Conservation (phyloP, 2,329 filamentous ascomycete genomes). For the Coniella vitis region DNA sequence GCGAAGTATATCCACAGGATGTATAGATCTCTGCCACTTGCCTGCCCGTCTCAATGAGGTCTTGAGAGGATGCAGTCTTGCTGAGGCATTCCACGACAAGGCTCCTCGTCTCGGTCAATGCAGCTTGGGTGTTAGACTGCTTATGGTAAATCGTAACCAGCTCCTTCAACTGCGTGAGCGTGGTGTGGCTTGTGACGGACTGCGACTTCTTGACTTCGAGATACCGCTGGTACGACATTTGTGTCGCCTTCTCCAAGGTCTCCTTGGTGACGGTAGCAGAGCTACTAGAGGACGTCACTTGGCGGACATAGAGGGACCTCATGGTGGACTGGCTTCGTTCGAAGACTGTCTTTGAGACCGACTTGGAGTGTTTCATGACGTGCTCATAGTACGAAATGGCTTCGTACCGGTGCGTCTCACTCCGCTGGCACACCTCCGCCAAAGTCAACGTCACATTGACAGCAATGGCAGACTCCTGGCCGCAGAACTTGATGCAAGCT, state of each 20-base stretch:
- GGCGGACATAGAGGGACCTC: not conserved
- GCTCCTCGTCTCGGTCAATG: not conserved
- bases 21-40: not conserved
- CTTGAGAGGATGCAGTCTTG: not conserved
- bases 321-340: not conserved
- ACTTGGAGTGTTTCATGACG: not conserved
- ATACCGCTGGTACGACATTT: not conserved
- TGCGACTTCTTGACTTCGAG: not conserved
- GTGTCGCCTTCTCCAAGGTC: not conserved
- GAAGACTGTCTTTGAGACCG: not conserved
- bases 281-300: not conserved
- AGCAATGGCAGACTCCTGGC: not conserved
- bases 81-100: not conserved
- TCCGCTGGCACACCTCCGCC: not conserved
- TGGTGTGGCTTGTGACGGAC: not conserved
- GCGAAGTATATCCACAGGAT: not conserved
- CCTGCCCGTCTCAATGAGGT: not conserved
- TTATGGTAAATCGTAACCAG: not conserved
- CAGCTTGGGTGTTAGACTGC: not conserved
- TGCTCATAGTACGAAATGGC: not conserved
- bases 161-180: not conserved
- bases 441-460: not conserved
- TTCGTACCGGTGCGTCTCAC: slow-evolving; percentile 1
- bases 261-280: not conserved
- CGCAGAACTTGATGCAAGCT: not conserved